These are phyloP conservation scores for Neonectria coccinea DNA, from an alignment of 2,329 filamentous ascomycete species.

Conservation along the genomic window DNA sequence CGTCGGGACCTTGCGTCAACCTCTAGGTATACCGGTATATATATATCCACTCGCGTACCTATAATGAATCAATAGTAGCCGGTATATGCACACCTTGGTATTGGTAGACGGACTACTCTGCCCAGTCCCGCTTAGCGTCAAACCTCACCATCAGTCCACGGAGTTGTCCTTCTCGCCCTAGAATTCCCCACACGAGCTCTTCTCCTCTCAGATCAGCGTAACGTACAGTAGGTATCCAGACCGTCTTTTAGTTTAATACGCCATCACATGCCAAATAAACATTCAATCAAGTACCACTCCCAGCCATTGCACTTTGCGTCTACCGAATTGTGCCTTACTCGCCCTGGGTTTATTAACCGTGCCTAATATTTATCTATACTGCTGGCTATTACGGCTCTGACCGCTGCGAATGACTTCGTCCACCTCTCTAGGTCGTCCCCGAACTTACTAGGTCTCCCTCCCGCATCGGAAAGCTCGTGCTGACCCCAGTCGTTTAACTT, in stretches of 20 bases:
- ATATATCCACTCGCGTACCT: no score
- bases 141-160: background rate
- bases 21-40: no score
- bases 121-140: background rate
- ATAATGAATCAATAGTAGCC: no score
- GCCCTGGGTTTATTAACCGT: no score
- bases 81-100: no score
- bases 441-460: background rate
- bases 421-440: background rate
- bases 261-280: background rate
- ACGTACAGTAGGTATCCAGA: background rate
- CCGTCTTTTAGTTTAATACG: no score
- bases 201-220: background rate
- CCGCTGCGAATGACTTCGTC: background rate
- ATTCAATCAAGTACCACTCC: background rate
- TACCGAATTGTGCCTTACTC: no score
- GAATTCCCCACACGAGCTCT: background rate
- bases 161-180: background rate
- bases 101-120: no score
- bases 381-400: background rate
- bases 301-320: no score
- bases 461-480: background rate
- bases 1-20: no score
- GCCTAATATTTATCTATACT: no score
- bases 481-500: background rate